These are phyloP conservation scores for Endoconidiophora polonica DNA, from an alignment of 2,329 filamentous ascomycete species.

Conservation along the genomic window DNA sequence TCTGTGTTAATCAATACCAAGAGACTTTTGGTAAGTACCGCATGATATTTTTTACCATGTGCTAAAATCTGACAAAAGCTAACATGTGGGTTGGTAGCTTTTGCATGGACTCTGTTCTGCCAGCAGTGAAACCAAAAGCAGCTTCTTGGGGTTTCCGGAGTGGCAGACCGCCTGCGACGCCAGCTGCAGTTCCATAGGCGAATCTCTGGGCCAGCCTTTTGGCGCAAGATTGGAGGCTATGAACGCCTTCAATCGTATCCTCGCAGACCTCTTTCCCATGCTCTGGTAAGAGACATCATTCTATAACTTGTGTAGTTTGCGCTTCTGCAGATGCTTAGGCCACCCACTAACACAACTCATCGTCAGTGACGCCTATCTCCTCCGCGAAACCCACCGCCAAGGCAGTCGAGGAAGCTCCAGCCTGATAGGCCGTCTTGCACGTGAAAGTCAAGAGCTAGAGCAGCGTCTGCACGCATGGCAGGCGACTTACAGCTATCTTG, in stretches of 20 bases:
- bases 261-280: constrained; percentile 18
- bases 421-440: constrained; percentile 16
- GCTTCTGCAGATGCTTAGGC: too few relatives aligned
- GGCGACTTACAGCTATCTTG: constrained; percentile 13
- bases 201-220: not conserved
- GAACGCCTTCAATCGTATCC: constrained; percentile 21
- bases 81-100: not conserved
- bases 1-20: constrained; percentile 24
- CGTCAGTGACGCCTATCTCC: constrained; percentile 16
- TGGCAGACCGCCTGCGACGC: constrained; percentile 20
- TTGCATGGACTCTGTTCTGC: constrained; percentile 7
- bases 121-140: constrained; percentile 18
- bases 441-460: constrained; percentile 18
- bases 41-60: not conserved
- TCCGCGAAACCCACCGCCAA: constrained; percentile 20
- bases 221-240: constrained; percentile 14
- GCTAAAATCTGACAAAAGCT: not conserved
- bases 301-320: too few relatives aligned
- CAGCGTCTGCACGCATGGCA: constrained; percentile 21
- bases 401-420: constrained; percentile 19
- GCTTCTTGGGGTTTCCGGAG: constrained; percentile 21
- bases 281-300: constrained; percentile 1
- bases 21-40: constrained; percentile 21
- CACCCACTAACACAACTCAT: not conserved
- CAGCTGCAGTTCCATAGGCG: not conserved